These are phyloP conservation scores for Elaeagnus macrophylla DNA, from an alignment of 306 rosid genomes.

Conservation along the genomic window DNA sequence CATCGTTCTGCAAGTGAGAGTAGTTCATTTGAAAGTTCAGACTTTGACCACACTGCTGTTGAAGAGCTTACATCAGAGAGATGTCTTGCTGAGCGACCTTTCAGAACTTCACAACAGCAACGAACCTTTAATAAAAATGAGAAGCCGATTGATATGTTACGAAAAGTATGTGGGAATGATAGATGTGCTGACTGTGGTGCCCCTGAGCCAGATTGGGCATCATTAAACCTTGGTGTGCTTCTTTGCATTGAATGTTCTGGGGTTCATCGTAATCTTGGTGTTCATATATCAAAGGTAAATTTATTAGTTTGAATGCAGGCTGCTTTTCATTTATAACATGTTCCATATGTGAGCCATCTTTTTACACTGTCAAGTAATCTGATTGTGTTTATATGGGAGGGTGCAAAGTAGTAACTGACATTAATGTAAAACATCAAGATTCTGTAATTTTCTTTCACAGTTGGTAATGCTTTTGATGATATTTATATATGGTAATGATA, in stretches of 20 bases:
- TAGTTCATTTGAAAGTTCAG: constrained; percentile 97
- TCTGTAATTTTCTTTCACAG: too few species aligned
- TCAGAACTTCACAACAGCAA: constrained; percentile 66
- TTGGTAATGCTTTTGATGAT: too few species aligned
- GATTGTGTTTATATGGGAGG: neutral
- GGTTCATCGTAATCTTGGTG: constrained; percentile 99
- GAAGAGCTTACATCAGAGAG: constrained; percentile 79
- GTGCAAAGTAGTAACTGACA: too few species aligned
- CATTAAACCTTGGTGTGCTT: constrained; percentile 96
- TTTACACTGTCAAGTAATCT: neutral
- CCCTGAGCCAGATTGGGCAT: constrained; percentile 98
- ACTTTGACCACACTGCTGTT: constrained; percentile 68
- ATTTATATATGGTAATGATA: too few species aligned
- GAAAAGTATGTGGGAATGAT: constrained; percentile 86
- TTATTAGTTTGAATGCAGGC: neutral
- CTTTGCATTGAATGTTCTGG: constrained; percentile 99
- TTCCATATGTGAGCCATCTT: constrained; percentile 11
- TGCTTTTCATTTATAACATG: neutral
- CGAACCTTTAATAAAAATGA: constrained; percentile 65
- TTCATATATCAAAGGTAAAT: constrained; percentile 91
- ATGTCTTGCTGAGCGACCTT: constrained; percentile 61
- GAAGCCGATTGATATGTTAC: constrained; percentile 84
- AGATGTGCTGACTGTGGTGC: constrained; percentile 97
- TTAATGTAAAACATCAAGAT: too few species aligned
- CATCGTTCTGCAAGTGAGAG: constrained; percentile 93